Evolutionary conservation across 352 stramenopile species (phyloP), one percentile per base, ranked within the genome.

Genomic region (Phytophthora sojae): DNA sequence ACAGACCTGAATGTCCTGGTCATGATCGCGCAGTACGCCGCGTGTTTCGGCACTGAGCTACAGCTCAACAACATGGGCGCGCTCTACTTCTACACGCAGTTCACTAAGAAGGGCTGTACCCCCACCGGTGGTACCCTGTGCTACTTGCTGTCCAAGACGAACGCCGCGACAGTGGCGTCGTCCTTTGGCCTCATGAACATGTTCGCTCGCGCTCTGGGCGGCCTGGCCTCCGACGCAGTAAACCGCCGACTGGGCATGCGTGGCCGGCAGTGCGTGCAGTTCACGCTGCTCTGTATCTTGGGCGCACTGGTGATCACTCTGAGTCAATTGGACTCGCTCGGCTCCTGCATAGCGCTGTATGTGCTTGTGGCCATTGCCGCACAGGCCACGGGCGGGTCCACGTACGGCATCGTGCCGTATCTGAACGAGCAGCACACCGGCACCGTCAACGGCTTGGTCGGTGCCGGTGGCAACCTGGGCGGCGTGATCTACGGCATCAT

Each of bases 61-160:
- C 97, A 97, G 74, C 88, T 99, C 59, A 98, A 99, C 89, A 99
- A 99, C 82, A 96, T 97, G 76, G 92, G 93, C 35, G 93, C 94
- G 6, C 79, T 93, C 17, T 98, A 98, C 81, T 98, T 98, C 69
- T 94, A 96, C 64, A 87, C 94, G 25, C 83, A 94, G 45, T 98
- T 98, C 64, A 79, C 81, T 14, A 83, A 91, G 42, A 62, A 72
- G 0, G 90, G 76, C 19, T 92, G 85, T 56, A 71, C 52, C 2
- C 50, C 59, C 6, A 67, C 57, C 14, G 61, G 76, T 6, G 65
- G 55, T 29, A 58, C 65, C 0, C 54, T 74, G 17, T 92, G 86
- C 66, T 72, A 71, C 44, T 37, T 80, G 49, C 69, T 92, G 23
- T 75, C 84, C 37, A 90, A 85, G 68, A 82, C 78, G 25, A 75